phyloP scores from a whole-genome alignment of 345 rosid genomes.

The Rhodamnia rubescens region DNA sequence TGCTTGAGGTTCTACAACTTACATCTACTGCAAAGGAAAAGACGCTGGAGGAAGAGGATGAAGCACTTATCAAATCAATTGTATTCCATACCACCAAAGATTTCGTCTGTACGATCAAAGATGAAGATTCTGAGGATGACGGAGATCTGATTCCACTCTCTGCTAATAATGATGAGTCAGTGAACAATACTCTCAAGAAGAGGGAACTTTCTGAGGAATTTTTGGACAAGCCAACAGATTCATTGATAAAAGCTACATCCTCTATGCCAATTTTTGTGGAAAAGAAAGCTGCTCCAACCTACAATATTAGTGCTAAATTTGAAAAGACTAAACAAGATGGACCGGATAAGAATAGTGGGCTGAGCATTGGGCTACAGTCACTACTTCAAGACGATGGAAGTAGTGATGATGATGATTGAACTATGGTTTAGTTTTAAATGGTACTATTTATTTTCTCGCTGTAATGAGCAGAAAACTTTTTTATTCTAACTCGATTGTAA shows the following conservation, averaged over 20 bases:
- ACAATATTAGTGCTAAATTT: not conserved
- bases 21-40: conserved; percentile 35
- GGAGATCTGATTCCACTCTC: not conserved
- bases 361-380: conserved; percentile 26
- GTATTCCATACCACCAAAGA: not conserved
- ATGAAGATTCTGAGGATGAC: conserved; percentile 1
- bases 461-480: not conserved
- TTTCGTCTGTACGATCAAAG: not conserved
- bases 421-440: not conserved
- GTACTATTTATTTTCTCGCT: not conserved
- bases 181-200: not conserved
- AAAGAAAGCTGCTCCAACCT: conserved; percentile 27
- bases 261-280: conserved; percentile 28
- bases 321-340: conserved; percentile 14
- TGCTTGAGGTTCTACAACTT: conserved; percentile 79
- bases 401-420: conserved; percentile 22
- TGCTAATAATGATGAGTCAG: not conserved
- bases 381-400: conserved; percentile 50
- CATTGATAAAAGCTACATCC: not conserved
- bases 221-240: not conserved
- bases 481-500: not conserved
- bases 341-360: not conserved
- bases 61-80: conserved; percentile 3
- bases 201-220: not conserved
- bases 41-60: conserved; percentile 10